These are phyloP conservation scores for Lactarius sp. DNA, from an alignment of 768 basidiomycete species.

Conservation along the genomic window DNA sequence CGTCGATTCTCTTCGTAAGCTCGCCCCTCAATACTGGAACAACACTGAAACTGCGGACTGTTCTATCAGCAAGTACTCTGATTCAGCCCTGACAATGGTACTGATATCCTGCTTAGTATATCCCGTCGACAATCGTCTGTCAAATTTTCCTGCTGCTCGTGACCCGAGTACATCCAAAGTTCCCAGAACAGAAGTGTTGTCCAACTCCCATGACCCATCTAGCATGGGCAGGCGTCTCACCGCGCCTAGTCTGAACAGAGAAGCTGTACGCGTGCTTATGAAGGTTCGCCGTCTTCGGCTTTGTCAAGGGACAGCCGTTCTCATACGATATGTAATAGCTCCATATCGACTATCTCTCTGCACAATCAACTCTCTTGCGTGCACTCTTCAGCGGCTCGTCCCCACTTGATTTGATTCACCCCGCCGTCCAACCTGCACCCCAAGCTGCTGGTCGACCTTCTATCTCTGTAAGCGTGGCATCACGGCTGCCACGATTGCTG, in stretches of 20 bases:
- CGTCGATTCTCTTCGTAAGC: constrained; percentile 57
- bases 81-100: background rate
- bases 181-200: constrained; percentile 17
- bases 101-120: constrained; percentile 15
- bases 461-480: constrained; percentile 38
- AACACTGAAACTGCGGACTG: constrained; percentile 74
- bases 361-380: constrained; percentile 71
- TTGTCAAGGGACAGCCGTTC: background rate
- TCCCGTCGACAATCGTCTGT: constrained; percentile 3
- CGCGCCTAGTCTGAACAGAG: constrained; percentile 43
- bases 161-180: constrained; percentile 6
- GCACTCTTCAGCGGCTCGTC: constrained; percentile 66
- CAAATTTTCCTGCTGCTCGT: background rate
- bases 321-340: constrained; percentile 41
- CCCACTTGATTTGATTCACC: constrained; percentile 51
- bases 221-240: constrained; percentile 46
- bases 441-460: constrained; percentile 22
- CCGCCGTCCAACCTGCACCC: constrained; percentile 28
- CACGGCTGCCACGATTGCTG: constrained; percentile 62
- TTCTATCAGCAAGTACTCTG: constrained; percentile 52
- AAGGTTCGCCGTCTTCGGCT: constrained; percentile 42
- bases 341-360: constrained; percentile 77
- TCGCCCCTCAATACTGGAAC: constrained; percentile 69
- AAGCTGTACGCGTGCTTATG: constrained; percentile 54
- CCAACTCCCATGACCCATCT: constrained; percentile 38